Base-by-base conservation (phyloP, 805 yeast species). In the Cyberlindnera americana region DNA sequence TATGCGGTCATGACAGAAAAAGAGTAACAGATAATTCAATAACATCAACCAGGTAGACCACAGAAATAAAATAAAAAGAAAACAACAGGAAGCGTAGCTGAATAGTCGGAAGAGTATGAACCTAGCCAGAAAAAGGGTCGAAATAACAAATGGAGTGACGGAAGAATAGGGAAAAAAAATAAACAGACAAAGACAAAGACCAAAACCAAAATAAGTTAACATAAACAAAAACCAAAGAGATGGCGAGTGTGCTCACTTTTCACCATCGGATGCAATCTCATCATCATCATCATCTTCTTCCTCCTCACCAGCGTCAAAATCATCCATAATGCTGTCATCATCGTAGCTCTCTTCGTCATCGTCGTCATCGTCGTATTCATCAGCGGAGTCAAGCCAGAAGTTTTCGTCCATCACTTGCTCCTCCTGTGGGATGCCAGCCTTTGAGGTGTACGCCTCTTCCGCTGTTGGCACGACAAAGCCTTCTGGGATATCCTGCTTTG, bases 361-460 rank as follows among this genome's bases (percentile, higher is more conserved):
- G 32, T 48, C 53, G 4, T 33, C 37, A 18, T 33, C 37, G 6
- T 50, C 54, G 12, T 52, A 55, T 18, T 50, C 53, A 22, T 77
- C 85, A 29, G n/a, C n/a, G n/a, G 81, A 83, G 50, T 83, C 93
- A 58, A 82, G 83, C 93, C 93, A 85, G 51, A 85, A 85, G 56
- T 83, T 85, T 54, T 84, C 93, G 50, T 83, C 90, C 24, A 81
- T 81, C 5, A 76, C 79, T 37, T 81, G 78, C 29, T 70, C 72
- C 6, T 60, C 67, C 23, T 46, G 55, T 31, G 67, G 72, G 13
- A 54, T 60, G 25, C 68, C 41, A 42, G 36, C 45, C 48, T 48
- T 50, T 38, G 66, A 72, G 9, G 75, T 65, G 49, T 77, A 77
- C 17, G 82, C 76, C 16, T 73, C 74, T 37, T 78, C 83, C 15